A percentile compares a stretch with the other conserved stretches of the same genome.
These are phyloP conservation scores for Urtica urens DNA, from an alignment of 306 rosid genomes.

Conservation along the genomic window DNA sequence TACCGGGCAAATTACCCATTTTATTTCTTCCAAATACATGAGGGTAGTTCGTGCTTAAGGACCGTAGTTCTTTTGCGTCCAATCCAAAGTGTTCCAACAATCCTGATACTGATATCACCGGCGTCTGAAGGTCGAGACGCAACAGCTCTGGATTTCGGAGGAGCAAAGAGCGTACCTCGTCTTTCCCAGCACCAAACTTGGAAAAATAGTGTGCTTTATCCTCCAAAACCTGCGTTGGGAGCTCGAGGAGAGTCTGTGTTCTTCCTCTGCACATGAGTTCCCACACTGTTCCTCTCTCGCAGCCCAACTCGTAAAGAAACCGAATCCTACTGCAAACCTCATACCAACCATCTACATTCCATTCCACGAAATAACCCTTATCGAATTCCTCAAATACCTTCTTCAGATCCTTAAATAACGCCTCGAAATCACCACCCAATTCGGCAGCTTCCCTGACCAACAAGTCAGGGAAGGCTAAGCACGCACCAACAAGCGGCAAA, in stretches of 20 bases:
- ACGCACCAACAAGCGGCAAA: constrained; percentile 42
- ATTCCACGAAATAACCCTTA: constrained; percentile 39
- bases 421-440: constrained; percentile 24
- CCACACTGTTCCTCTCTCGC: constrained; percentile 28
- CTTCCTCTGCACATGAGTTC: constrained; percentile 33
- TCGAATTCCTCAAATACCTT: constrained; percentile 35
- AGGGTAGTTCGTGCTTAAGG: constrained; percentile 24
- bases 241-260: constrained; percentile 33
- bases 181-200: constrained; percentile 45
- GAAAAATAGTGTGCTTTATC: constrained; percentile 34
- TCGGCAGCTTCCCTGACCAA: constrained; percentile 20
- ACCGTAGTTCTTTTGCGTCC: constrained; percentile 15
- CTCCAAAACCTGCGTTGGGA: constrained; percentile 32
- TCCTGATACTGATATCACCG: constrained; percentile 40
- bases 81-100: constrained; percentile 51
- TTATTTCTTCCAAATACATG: constrained; percentile 47
- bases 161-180: constrained; percentile 37
- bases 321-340: constrained; percentile 44
- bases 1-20: constrained; percentile 54
- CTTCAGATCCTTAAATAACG: constrained; percentile 37
- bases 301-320: constrained; percentile 49
- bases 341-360: constrained; percentile 46
- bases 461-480: constrained; percentile 52
- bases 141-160: constrained; percentile 35
- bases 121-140: constrained; percentile 33